Percentiles rank a stretch among this genome's conserved stretches.
Conservation (phyloP, 1,139 yeast genomes). For the Nakaseomyces sp. region DNA sequence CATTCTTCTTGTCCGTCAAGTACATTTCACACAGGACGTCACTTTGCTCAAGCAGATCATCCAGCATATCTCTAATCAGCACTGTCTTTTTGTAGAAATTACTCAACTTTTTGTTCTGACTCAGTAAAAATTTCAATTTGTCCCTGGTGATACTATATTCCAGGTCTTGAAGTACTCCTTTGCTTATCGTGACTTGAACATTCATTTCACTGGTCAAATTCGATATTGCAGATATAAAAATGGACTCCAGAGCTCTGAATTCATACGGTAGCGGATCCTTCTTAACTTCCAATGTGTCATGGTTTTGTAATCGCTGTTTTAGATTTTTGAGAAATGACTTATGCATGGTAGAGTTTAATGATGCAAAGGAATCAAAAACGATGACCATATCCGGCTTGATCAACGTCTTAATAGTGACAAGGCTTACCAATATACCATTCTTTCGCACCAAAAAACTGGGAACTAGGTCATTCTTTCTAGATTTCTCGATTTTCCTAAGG, state of each 20-base stretch:
- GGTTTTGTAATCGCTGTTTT: conserved; percentile 20
- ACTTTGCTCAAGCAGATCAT: conserved; percentile 80
- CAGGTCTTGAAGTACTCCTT: conserved; percentile 67
- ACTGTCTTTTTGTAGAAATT: conserved; percentile 79
- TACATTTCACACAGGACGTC: conserved; percentile 66
- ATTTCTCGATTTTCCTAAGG: conserved; percentile 55
- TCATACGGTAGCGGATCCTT: conserved; percentile 46
- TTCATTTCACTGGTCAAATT: conserved; percentile 80
- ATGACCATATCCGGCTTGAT: conserved; percentile 56
- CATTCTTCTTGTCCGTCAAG: conserved; percentile 38
- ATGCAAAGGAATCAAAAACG: conserved; percentile 45
- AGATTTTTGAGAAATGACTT: conserved; percentile 26
- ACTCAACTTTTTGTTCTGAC: conserved; percentile 71
- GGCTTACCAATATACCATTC: conserved; percentile 53
- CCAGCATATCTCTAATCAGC: conserved; percentile 74
- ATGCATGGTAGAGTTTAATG: conserved; percentile 28
- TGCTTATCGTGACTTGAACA: conserved; percentile 62
- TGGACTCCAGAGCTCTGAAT: conserved; percentile 81
- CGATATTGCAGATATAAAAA: conserved; percentile 74
- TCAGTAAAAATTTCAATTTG: conserved; percentile 67
- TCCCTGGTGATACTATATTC: conserved; percentile 82
- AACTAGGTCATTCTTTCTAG: conserved; percentile 40
- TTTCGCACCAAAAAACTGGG: conserved; percentile 61
- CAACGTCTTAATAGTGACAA: conserved; percentile 62
- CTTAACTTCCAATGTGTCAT: conserved; percentile 24